Base-by-base conservation (phyloP, 2,329 filamentous ascomycete species). In the Pestalotiopsis sp. region DNA sequence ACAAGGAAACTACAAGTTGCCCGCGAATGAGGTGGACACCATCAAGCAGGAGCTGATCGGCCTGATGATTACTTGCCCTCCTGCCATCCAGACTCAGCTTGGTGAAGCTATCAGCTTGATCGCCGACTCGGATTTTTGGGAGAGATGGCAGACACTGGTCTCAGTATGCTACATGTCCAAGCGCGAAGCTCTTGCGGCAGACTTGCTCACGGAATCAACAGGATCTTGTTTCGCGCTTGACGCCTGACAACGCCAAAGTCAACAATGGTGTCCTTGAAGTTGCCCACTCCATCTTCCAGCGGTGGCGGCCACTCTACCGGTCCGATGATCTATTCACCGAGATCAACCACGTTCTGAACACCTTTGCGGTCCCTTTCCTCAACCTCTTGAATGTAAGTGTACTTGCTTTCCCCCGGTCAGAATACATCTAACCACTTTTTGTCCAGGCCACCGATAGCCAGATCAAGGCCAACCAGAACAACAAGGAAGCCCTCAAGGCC, bases 71-170 rank as follows among this genome's bases (percentile, higher is more conserved):
- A 90, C 91, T 9, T 94, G 96, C 26, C 96, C 95, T 3, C 80
- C 92, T 20, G 91, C 89, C 69, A 92, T 99, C 71, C 97, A 98
- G 82, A 90, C 93, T 69, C 96, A 99, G 82, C 88, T 99, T 48
- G 96, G 96, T 73, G 96, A 98, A 78, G 94, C 96, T 70, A 97
- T 98, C 79, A 98, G 95, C 81, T 89, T 97, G 74, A 98, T 99
- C 75, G 96, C 96, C 69, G 95, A 98, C 81, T 98, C 94, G 73
- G 96, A 99, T 79, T 99, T 99, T 81, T 99, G 92, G 91, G 86
- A 92, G 80, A 88, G 92, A 75, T 99, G 96, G 96, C 92, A 98
- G 76, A 97, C 94, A n/a, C 86, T 99, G 69, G 94, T 97, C 65
- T 89, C 92, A 83, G 91, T 92, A 80, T 71, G 85, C 76, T 26